Evolutionary conservation across 257 asterid genomes (phyloP), one percentile per base, ranked within the genome.

Genomic region (Linderniella brevidens): DNA sequence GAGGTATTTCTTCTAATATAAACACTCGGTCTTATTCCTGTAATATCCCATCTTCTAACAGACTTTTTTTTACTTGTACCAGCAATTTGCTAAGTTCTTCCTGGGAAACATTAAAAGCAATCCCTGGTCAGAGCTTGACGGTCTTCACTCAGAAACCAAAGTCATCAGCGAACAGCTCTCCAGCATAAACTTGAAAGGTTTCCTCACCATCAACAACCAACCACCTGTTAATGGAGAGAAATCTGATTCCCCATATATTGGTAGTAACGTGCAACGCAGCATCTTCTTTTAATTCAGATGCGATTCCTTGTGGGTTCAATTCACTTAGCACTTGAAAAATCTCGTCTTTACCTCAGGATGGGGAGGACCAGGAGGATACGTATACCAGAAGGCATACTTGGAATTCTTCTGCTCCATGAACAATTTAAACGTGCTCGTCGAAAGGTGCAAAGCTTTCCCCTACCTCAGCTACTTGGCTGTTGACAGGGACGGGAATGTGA

Each of bases 311-410:
- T n/a, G n/a, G n/a, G 9, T 39, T 10, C 13, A 3, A 39, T 11
- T 37, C 42, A 3, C 4, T 56, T 39, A 45, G 54, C 41, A 41
- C 43, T 51, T 50, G 18, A 17, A 41, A 60, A 57, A 52, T 60
- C 46, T 41, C 48, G 35, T 53, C 6, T 61, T 53, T 58, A 53
- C 61, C 52, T 56, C 80, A 87, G 97, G 97, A 53, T 88, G 95
- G 97, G 97, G 97, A 46, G 90, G 92, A 0, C 78, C 95, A 39
- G 90, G 93, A 29, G 97, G 97, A 40, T 88, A 78, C 46, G 80
- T 88, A 39, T 88, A 88, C 73, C 97, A 88, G 57, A 88, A 88
- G 69, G 97, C 95, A 32, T 83, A 88, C 62, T 57, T 83, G 53
- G 97, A 88, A 56, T 83, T 78, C 37, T 88, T 83, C 69, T 88